Base-by-base conservation (phyloP, 495 filamentous ascomycete genomes). In the Aspergillus egyptiacus region DNA sequence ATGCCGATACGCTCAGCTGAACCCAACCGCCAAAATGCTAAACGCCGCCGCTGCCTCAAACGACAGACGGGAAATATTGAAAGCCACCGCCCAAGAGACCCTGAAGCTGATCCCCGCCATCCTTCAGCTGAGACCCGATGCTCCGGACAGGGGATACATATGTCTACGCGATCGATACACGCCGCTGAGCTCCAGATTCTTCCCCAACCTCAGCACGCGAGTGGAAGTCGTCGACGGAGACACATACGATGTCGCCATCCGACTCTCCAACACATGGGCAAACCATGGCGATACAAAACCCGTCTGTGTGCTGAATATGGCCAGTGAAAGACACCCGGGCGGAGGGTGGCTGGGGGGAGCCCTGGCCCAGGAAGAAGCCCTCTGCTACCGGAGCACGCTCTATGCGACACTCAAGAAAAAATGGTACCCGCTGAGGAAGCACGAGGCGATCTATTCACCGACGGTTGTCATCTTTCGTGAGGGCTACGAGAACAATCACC, bases 311-410 rank as follows among this genome's bases (percentile, higher is more conserved):
- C 67, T 86, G 23, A 85, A 85, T 57, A 69, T 84, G 54, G 83
- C 80, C 7, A 82, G 75, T 9, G 75, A 76, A 0, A 43, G 68
- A 2, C 58, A 41, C 0, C 58, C 69, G 10, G 82, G 80, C 13
- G 81, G 83, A 10, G 77, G 75, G n/a, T 86, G 75, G 74, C 51
- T 71, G 2, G 54, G 65, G 5, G 80, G 80, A 11, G 50, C 75
- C 5, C 58, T 67, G 24, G 81, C 82, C 2, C 83, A 85, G 57
- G 84, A 86, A 58, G 82, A 85, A 62, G 71, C 75, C 1, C 61
- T 86, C n/a, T 85, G 77, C 61, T 82, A 76, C 57, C 77, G 81
- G 31, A 81, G 75, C 50, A 82, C 76, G 3, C 73, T 87, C 9
- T 66, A 55, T 19, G 56, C 65, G 11, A 75, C 74, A 1, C 72